Evolutionary conservation across 192 early-diverging fungal species (phyloP), one percentile per base, ranked within the genome.

Genomic region (Cetraspora pellucida): DNA sequence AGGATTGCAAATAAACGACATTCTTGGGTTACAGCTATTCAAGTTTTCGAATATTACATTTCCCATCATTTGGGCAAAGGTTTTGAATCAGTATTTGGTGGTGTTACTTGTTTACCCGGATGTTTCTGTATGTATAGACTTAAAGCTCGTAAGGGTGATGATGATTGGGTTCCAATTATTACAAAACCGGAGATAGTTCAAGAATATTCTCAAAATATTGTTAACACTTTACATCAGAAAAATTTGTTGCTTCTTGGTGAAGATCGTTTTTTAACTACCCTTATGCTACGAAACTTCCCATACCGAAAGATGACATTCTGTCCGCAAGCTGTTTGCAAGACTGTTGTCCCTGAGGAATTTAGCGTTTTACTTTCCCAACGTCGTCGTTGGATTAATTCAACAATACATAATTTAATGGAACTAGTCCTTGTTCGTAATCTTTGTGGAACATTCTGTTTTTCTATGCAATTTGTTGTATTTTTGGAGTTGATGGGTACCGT

Each of bases 31-130:
- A 93, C 93, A 1, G 90, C 89, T 81, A 98, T 98, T 79, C 96
- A 97, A 85, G 96, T 98, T 14, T 98, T 95, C 78, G 96, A 98
- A 86, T 98, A 98, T 86, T 98, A 94, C 80, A 96, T 95, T 65
- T 95, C 93, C 23, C 96, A 98, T 78, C 94, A 98, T 77, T 88
- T 94, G 79, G 87, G 88, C 78, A 94, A 95, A 79, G 91, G 94
- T 0, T 97, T 97, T 77, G 96, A 97, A 84, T 93, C 92, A 30
- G 87, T 95, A 59, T 97, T 96, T 86, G 96, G 96, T 75, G 93
- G 93, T 85, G 95, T 96, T 14, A 97, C 96, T 2, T 97, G 96
- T 84, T 80, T 97, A 52, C 96, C 96, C 28, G 93, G 95, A 64
- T 96, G 96, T 78, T 97, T 97, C 88, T 95, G 93, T 85, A 95